These are phyloP conservation scores for Thymus mandschuricus DNA, from an alignment of 257 asterid species.

Conservation along the genomic window DNA sequence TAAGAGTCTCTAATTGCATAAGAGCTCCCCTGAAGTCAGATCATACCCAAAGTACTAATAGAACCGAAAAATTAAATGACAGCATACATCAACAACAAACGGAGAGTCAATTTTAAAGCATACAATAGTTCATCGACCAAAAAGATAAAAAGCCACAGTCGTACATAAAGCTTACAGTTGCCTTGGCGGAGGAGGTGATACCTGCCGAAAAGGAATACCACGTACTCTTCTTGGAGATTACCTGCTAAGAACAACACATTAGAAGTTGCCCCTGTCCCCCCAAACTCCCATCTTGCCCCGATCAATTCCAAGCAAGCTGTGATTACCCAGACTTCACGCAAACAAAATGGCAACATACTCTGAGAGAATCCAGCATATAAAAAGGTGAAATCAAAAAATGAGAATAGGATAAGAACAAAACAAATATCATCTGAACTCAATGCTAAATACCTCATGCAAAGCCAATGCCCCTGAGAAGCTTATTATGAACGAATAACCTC, in stretches of 20 bases:
- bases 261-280: conserved; percentile 11
- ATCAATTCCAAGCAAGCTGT: conserved; percentile 89
- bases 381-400: conserved; percentile 27
- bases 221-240: conserved; percentile 85
- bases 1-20: not conserved
- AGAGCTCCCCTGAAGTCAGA: not conserved
- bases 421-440: conserved; percentile 27
- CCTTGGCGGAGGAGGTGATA: conserved; percentile 86
- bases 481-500: conserved; percentile 96
- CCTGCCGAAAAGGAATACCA: conserved; percentile 87
- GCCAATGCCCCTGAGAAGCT: conserved; percentile 92
- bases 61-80: not conserved
- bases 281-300: conserved; percentile 37
- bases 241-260: conserved; percentile 42
- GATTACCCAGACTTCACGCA: conserved; percentile 98
- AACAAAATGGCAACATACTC: conserved; percentile 86
- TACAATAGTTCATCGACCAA: not conserved
- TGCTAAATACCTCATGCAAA: conserved; percentile 72
- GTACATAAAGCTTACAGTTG: conserved; percentile 59
- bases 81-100: not conserved
- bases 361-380: conserved; percentile 42
- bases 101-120: not conserved
- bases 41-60: not conserved
- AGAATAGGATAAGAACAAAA: conserved; percentile 29
- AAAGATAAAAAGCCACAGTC: not conserved